A percentile compares a stretch with the other conserved stretches of the same genome.
Evolutionary conservation across 768 basidiomycete genomes (phyloP).

Genomic region (Leucocoprinus leucothites): DNA sequence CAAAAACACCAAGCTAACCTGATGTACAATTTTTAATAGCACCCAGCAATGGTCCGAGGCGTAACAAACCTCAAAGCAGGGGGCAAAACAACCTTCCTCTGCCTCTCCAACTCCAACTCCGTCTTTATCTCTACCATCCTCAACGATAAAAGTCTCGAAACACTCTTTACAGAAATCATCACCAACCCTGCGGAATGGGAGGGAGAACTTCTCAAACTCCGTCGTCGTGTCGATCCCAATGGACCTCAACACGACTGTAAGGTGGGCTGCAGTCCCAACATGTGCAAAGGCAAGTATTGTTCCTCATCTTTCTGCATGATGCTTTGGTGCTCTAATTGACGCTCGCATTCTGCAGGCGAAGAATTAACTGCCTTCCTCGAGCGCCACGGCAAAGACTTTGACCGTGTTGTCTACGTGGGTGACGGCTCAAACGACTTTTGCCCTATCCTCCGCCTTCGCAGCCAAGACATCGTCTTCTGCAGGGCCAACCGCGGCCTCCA

Average conservation of each 20-base stretch:
- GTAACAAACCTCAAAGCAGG: slow-evolving; percentile 71
- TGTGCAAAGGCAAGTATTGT: slow-evolving; percentile 83
- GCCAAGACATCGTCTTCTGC: slow-evolving; percentile 83
- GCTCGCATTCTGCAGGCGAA: slow-evolving; percentile 58
- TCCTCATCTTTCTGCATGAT: too few species aligned
- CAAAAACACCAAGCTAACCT: background rate
- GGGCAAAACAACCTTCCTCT: slow-evolving; percentile 74
- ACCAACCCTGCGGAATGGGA: slow-evolving; percentile 93
- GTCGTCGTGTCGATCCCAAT: slow-evolving; percentile 69
- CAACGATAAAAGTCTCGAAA: slow-evolving; percentile 72
- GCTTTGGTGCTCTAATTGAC: too few species aligned
- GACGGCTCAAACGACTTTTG: slow-evolving; percentile 97
- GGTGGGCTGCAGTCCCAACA: slow-evolving; percentile 91
- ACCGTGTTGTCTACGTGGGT: slow-evolving; percentile 86
- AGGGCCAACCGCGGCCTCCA: slow-evolving; percentile 77
- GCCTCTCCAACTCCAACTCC: slow-evolving; percentile 91
- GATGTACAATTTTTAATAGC: slow-evolving; percentile 47
- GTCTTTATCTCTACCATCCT: slow-evolving; percentile 91
- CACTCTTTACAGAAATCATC: slow-evolving; percentile 79
- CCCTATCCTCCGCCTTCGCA: slow-evolving; percentile 79
- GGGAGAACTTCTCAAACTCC: slow-evolving; percentile 66
- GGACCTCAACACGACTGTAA: slow-evolving; percentile 81
- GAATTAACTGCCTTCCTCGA: slow-evolving; percentile 84
- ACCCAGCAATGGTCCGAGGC: slow-evolving; percentile 95
- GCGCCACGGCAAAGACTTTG: slow-evolving; percentile 56